A percentile compares a stretch with the other conserved stretches of the same genome.
These are phyloP conservation scores for Acmispon strigosus DNA, from an alignment of 306 rosid genomes.

Conservation along the genomic window DNA sequence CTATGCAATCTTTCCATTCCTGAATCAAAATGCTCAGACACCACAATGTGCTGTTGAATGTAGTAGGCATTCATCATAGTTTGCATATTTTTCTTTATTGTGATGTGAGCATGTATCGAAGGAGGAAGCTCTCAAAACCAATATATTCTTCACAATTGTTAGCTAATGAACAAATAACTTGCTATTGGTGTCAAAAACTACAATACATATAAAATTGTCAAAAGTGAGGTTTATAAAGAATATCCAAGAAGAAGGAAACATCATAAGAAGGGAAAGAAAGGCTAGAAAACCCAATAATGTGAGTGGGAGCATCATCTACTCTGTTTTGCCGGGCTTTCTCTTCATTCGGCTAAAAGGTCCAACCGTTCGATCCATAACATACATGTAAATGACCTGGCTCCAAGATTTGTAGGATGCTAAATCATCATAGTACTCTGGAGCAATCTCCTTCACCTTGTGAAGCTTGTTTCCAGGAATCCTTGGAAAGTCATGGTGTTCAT, in stretches of 20 bases:
- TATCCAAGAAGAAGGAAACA: slow-evolving; percentile 3
- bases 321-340: slow-evolving; percentile 58
- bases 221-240: not conserved
- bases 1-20: no score
- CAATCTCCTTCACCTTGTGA: slow-evolving; percentile 81
- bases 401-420: slow-evolving; percentile 64
- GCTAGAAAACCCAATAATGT: not conserved
- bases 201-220: slow-evolving; percentile 6
- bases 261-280: not conserved
- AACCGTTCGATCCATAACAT: slow-evolving; percentile 68
- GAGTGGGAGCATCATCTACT: slow-evolving; percentile 29
- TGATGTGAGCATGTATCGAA: not conserved
- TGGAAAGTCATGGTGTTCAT: slow-evolving; percentile 92
- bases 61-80: not conserved
- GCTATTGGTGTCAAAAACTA: slow-evolving; percentile 20
- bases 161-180: slow-evolving; percentile 20
- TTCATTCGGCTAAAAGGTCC: slow-evolving; percentile 93
- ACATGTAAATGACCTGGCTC: slow-evolving; percentile 82
- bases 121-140: not conserved
- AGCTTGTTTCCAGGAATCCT: slow-evolving; percentile 88
- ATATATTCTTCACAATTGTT: not conserved
- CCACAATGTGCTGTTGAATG: not conserved
- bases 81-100: no score
- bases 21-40: no score
- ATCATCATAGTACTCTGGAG: slow-evolving; percentile 63